A percentile compares a stretch with the other conserved stretches of the same genome.
These are phyloP conservation scores for Tulasnella calospora DNA, from an alignment of 768 basidiomycete species.

Conservation along the genomic window DNA sequence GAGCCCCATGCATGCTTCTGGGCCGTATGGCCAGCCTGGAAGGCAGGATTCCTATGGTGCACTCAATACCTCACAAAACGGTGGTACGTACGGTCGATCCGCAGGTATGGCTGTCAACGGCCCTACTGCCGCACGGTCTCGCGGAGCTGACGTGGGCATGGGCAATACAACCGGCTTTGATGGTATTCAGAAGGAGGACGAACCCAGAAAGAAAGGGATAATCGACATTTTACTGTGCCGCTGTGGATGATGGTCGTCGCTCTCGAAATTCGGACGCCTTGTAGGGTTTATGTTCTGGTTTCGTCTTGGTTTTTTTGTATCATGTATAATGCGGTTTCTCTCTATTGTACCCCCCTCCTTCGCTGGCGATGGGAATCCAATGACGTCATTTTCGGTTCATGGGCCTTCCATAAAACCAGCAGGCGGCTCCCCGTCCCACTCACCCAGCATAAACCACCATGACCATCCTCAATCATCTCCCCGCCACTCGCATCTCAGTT, in stretches of 20 bases:
- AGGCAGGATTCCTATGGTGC: constrained; percentile 24
- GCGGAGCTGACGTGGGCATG: constrained; percentile 10
- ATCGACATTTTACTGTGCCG: constrained; percentile 5
- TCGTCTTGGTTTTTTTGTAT: not conserved
- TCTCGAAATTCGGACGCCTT: not conserved
- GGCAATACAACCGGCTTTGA: constrained; percentile 15
- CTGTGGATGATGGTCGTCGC: not conserved
- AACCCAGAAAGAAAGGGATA: constrained; percentile 6
- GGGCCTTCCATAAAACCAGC: not conserved
- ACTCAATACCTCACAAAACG: constrained; percentile 9
- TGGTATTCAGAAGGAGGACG: constrained; percentile 17
- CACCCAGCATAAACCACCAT: not conserved
- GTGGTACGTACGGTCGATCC: constrained; percentile 12
- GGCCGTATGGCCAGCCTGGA: constrained; percentile 12
- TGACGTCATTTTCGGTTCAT: not conserved
- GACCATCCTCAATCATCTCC: not conserved
- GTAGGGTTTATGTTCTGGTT: not conserved
- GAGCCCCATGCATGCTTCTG: constrained; percentile 12
- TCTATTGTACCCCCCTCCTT: constrained; percentile 1
- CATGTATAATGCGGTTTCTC: not conserved
- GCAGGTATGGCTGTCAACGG: not conserved
- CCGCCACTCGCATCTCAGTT: not conserved
- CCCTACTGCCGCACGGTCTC: not conserved
- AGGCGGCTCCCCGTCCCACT: not conserved
- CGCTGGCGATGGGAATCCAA: constrained; percentile 7